Evolutionary conservation across 1,284 basidiomycete species (phyloP).

Genomic region (Volvariella surrecta): DNA sequence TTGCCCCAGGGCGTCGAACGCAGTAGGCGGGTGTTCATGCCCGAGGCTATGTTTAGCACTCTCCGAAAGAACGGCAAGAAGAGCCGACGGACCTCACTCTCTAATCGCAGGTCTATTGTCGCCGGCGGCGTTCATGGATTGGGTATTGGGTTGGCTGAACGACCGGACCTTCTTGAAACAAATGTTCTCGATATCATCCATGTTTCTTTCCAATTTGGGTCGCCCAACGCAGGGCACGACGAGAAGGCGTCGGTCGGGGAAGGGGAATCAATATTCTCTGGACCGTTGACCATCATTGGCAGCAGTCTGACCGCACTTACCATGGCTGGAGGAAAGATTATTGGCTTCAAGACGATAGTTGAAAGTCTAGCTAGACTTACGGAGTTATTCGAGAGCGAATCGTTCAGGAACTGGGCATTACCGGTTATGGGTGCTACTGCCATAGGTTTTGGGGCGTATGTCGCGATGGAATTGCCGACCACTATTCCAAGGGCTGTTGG

Average conservation of each 20-base stretch:
- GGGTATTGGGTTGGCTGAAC: slow-evolving; percentile 67
- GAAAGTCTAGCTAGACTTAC: slow-evolving; percentile 69
- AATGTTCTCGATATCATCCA: slow-evolving; percentile 85
- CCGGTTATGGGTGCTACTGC: slow-evolving; percentile 76
- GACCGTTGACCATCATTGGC: slow-evolving; percentile 66
- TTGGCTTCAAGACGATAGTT: slow-evolving; percentile 74
- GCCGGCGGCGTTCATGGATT: slow-evolving; percentile 68
- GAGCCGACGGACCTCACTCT: slow-evolving; percentile 31
- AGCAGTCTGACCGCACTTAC: slow-evolving; percentile 83
- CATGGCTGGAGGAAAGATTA: slow-evolving; percentile 51
- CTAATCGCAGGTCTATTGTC: slow-evolving; percentile 40
- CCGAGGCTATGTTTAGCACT: slow-evolving; percentile 90
- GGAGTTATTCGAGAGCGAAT: slow-evolving; percentile 80
- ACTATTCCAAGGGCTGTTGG: slow-evolving; percentile 92
- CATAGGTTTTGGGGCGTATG: slow-evolving; percentile 74
- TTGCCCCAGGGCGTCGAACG: slow-evolving; percentile 80
- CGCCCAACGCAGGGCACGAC: slow-evolving; percentile 43
- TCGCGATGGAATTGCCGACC: slow-evolving; percentile 83
- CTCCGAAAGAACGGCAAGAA: slow-evolving; percentile 39
- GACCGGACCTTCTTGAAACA: slow-evolving; percentile 63
- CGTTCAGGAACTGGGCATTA: slow-evolving; percentile 80
- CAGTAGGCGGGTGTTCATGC: slow-evolving; percentile 81
- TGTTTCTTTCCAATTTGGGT: slow-evolving; percentile 69
- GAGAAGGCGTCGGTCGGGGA: slow-evolving; percentile 37
- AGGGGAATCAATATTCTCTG: slow-evolving; percentile 24